Evolutionary conservation across 2,329 filamentous ascomycete genomes (phyloP), one percentile per base, ranked within the genome.

Genomic region (Conoideocrella luteorostrata): DNA sequence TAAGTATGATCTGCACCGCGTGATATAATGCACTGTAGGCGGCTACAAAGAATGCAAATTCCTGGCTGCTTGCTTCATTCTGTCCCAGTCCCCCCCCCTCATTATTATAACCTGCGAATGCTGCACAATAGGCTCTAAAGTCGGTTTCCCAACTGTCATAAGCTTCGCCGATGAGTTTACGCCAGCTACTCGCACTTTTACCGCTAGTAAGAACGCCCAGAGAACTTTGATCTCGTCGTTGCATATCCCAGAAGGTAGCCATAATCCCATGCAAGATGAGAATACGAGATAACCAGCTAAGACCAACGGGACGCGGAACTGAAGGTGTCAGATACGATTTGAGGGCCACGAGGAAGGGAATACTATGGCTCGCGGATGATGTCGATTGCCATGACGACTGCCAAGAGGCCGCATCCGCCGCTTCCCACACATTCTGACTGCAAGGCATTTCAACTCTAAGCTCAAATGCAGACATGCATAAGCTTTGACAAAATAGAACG

Each of bases 401-500:
- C 77, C 77, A 78, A 28, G 70, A 66, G 6, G 68, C 63, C 0
- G 76, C 69, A 0, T 74, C 70, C 2, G 66, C 57, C 2, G 79
- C 77, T 55, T 82, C 78, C 78, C 79, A 84, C 0, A 74, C 52
- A 0, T 64, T 56, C 39, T 77, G 67, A 32, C 70, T 66, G 51
- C 75, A 81, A 0, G 78, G 79, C 3, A 82, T 56, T 2, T 69
- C 66, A 0, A 77, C 69, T 1, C 76, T 70, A 1, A 84, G 66
- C 51, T 82, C 78, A 39, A 82, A 82, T 0, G 78, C 75, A 1
- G 77, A 82, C 78, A 82, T 82, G 58, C 78, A 82, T 0, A 83
- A 67, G 4, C 75, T 80, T 53, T 82, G 78, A n/a, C 76, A 81
- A 56, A 82, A 82, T 0, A 82, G 64, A 0, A 82, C 76, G 0